phyloP scores from a whole-genome alignment of 2,329 filamentous ascomycete species.

The Ustulina deusta region DNA sequence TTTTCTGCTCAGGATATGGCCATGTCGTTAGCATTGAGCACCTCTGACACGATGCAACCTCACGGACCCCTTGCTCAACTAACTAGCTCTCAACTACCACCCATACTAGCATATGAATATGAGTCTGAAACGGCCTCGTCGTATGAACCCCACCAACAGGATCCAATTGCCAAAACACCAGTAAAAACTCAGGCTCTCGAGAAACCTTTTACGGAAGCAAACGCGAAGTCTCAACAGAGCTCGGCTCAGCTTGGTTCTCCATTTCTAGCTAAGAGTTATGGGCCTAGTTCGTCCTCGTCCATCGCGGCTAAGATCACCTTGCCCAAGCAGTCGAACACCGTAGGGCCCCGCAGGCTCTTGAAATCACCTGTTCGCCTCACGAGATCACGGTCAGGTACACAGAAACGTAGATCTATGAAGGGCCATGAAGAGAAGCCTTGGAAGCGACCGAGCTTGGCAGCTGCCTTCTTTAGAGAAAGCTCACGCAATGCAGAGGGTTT shows the following conservation, averaged over 20 bases:
- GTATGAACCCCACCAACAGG: constrained; percentile 15
- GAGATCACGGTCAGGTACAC: constrained; percentile 64
- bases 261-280: constrained; percentile 70
- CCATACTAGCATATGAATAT: constrained; percentile 44
- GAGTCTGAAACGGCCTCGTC: constrained; percentile 9
- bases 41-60: constrained; percentile 73
- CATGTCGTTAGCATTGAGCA: constrained; percentile 72
- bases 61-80: constrained; percentile 71
- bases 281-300: constrained; percentile 68
- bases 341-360: constrained; percentile 63
- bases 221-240: background rate
- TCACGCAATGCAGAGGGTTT: constrained; percentile 35
- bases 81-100: constrained; percentile 56
- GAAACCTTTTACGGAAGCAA: constrained; percentile 15
- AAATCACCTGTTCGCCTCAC: constrained; percentile 66
- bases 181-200: constrained; percentile 5
- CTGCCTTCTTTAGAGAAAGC: constrained; percentile 61
- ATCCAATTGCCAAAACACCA: constrained; percentile 10
- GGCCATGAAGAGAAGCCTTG: constrained; percentile 60
- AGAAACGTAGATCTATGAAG: constrained; percentile 67
- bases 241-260: constrained; percentile 63
- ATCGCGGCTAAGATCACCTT: constrained; percentile 57
- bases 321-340: constrained; percentile 60
- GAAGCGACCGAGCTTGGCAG: constrained; percentile 66
- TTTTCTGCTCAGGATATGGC: constrained; percentile 73